Evolutionary conservation across 441 rosid genomes (phyloP).

Genomic region (Omphalea diandra): DNA sequence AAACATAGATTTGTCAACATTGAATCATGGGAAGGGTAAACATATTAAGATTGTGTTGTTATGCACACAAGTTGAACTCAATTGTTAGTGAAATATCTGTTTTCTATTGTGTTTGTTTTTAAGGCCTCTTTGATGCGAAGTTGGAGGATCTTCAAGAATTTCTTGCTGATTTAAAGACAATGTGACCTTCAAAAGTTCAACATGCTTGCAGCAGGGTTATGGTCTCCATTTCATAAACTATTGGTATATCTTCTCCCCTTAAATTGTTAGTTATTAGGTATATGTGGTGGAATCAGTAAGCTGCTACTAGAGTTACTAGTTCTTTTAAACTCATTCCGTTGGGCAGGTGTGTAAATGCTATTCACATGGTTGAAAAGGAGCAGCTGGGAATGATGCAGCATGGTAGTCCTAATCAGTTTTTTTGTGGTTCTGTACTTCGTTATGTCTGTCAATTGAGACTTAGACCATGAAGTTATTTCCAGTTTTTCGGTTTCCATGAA

Average conservation of each 20-base stretch:
- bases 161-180: conserved; percentile 45
- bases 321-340: no score
- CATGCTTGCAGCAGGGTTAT: neutral
- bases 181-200: conserved; percentile 29
- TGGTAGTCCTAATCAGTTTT: no score
- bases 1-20: conserved; percentile 28
- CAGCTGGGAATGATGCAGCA: no score
- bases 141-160: conserved; percentile 48
- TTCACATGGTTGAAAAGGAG: no score
- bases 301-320: no score
- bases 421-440: no score
- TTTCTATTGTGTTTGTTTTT: neutral
- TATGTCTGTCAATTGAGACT: no score
- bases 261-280: no score
- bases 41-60: conserved; percentile 9
- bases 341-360: no score
- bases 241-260: neutral
- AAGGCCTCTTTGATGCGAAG: conserved; percentile 34
- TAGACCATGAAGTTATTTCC: no score
- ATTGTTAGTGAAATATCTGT: conserved; percentile 3
- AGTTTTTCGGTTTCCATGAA: no score
- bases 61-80: conserved; percentile 2
- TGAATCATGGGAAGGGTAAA: conserved; percentile 40
- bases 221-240: neutral
- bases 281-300: no score